Conservation (phyloP, 2,329 filamentous ascomycete genomes). For the Fusarium sp. region DNA sequence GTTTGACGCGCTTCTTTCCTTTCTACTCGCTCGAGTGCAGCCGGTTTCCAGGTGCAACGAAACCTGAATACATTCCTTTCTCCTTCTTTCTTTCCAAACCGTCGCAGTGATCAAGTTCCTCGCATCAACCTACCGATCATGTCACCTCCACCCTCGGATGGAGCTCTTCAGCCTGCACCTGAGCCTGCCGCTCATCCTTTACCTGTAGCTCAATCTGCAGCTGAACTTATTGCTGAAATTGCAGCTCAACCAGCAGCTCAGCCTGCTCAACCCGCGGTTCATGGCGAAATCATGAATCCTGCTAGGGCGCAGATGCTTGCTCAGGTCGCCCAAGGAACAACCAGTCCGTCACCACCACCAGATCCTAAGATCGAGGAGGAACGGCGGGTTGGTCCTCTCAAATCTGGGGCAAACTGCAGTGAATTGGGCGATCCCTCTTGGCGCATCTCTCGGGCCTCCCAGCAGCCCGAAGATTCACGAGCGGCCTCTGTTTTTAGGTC, state of each 20-base stretch:
- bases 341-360: background rate
- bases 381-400: background rate
- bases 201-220: background rate
- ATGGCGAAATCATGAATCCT: conserved; percentile 43
- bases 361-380: conserved; percentile 18
- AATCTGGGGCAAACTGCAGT: conserved; percentile 32
- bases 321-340: conserved; percentile 19
- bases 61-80: background rate
- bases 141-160: background rate
- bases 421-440: conserved; percentile 32
- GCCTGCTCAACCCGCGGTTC: background rate
- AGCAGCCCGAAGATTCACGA: background rate
- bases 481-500: background rate
- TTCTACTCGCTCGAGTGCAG: background rate
- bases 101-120: background rate
- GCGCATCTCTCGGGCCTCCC: conserved; percentile 7
- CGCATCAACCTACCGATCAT: background rate
- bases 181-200: background rate
- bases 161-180: background rate
- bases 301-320: conserved; percentile 43
- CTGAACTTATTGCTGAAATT: background rate
- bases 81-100: background rate
- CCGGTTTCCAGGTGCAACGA: background rate
- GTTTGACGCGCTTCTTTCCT: background rate
- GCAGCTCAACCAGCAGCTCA: background rate